A percentile compares a stretch with the other conserved stretches of the same genome.
Conservation (phyloP, 1,284 basidiomycete genomes). For the Pterula multifida region DNA sequence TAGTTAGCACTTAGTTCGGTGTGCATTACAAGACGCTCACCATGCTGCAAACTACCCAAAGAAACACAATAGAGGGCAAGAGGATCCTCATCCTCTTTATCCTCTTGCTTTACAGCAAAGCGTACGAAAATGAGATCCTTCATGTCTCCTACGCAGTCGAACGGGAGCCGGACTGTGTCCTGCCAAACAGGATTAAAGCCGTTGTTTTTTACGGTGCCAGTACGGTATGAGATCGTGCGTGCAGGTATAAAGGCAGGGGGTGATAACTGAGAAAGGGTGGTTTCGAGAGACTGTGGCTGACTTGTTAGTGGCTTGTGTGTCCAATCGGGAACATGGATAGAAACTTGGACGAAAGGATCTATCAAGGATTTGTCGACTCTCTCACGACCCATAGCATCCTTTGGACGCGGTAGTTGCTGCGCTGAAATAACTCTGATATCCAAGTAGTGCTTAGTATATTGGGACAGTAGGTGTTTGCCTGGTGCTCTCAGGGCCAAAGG, state of each 20-base stretch:
- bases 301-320: slow-evolving; percentile 9
- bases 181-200: slow-evolving; percentile 89
- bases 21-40: slow-evolving; percentile 28
- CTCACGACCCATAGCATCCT: slow-evolving; percentile 53
- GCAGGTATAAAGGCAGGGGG: slow-evolving; percentile 23
- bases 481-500: slow-evolving; percentile 65
- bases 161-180: slow-evolving; percentile 55
- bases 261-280: slow-evolving; percentile 13
- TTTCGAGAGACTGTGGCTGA: slow-evolving; percentile 11
- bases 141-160: slow-evolving; percentile 69
- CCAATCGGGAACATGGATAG: slow-evolving; percentile 71
- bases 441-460: slow-evolving; percentile 48
- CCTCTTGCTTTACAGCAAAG: slow-evolving; percentile 58
- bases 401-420: slow-evolving; percentile 79
- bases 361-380: slow-evolving; percentile 46
- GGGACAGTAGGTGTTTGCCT: slow-evolving; percentile 46
- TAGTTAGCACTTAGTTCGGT: slow-evolving; percentile 5
- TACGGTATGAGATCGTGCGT: slow-evolving; percentile 39
- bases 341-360: slow-evolving; percentile 74
- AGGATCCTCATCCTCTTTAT: slow-evolving; percentile 48
- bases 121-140: slow-evolving; percentile 74
- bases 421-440: slow-evolving; percentile 82
- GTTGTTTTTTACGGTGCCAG: slow-evolving; percentile 64
- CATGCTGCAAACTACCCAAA: slow-evolving; percentile 55
- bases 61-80: slow-evolving; percentile 63